These are phyloP conservation scores for Diaporthe velutina DNA, from an alignment of 2,329 filamentous ascomycete genomes.

Conservation along the genomic window DNA sequence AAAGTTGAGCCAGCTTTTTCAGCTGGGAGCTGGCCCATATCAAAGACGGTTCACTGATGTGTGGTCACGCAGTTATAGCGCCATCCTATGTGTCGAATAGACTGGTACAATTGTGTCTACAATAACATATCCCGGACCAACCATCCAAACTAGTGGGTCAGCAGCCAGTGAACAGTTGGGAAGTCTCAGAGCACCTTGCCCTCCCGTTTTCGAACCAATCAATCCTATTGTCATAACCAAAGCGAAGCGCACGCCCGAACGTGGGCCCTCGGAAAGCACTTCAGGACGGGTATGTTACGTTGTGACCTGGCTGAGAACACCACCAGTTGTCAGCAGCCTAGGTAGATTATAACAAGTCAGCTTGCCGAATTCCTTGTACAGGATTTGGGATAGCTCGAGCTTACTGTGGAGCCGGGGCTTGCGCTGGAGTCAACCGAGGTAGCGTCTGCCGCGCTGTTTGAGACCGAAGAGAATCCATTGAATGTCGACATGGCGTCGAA, in stretches of 20 bases:
- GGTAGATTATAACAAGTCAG: not conserved
- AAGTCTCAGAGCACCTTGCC: not conserved
- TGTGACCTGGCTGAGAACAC: not conserved
- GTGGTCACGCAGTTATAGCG: no score
- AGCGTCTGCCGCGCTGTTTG: not conserved
- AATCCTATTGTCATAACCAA: not conserved
- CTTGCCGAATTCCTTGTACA: not conserved
- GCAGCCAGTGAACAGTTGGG: not conserved
- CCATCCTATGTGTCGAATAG: no score
- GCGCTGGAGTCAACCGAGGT: not conserved
- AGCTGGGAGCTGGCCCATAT: no score
- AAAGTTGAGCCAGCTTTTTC: no score
- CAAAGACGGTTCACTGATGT: no score
- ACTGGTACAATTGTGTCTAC: no score
- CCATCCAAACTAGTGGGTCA: no score
- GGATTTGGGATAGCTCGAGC: not conserved
- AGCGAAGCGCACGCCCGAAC: not conserved
- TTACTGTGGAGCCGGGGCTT: slow-evolving; percentile 2
- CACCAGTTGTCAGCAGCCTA: not conserved
- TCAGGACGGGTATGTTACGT: not conserved
- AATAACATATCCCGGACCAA: no score
- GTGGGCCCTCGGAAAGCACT: not conserved
- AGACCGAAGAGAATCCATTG: not conserved
- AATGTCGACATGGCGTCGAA: not conserved
- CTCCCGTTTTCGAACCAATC: not conserved